Evolutionary conservation across 1,284 basidiomycete species (phyloP), one percentile per base, ranked within the genome.

Genomic region (Cerrena zonata): DNA sequence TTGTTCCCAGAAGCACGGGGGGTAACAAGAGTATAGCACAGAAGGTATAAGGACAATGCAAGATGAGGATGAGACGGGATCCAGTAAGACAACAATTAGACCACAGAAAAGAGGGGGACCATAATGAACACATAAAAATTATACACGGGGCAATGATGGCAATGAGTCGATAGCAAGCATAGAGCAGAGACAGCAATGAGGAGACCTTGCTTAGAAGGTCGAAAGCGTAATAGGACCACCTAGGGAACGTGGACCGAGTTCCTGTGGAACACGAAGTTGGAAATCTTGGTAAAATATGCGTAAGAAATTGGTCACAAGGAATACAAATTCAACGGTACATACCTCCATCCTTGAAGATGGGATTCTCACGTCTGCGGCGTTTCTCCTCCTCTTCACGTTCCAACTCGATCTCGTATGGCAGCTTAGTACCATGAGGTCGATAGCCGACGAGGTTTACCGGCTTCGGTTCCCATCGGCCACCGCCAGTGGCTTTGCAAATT

Each of bases 381-480:
- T 74, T 73, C 55, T 78, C 77, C 45, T 69, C 71, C 61, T 83
- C 82, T 57, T 81, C 76, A 25, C 72, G 73, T 60, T 87, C 85
- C 67, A 84, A 76, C 56, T 82, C 78, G 15, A 84, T 64, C 61
- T 87, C 83, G 52, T 76, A 86, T 2, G 71, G 73, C 1, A 84
- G 76, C 60, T 84, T 84, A 59, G 74, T 72, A 15, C 84, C 85
- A 0, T 79, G 80, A 21, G 79, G 71, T 27, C 80, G 78, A 48
- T 77, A 67, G 36, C 78, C 79, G 65, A 51, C 74, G 65, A 48
- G 67, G 70, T 63, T 58, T 0, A 58, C 49, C 1, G 58, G 68
- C 61, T 82, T 83, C 19, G 86, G 86, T 55, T 77, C 76, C 86
- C 86, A 89, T 25, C 86, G 78, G 10, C 86, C 86, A 12, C 84